Evolutionary conservation across 2,329 filamentous ascomycete species (phyloP).

Genomic region (Arthroderma sp.): DNA sequence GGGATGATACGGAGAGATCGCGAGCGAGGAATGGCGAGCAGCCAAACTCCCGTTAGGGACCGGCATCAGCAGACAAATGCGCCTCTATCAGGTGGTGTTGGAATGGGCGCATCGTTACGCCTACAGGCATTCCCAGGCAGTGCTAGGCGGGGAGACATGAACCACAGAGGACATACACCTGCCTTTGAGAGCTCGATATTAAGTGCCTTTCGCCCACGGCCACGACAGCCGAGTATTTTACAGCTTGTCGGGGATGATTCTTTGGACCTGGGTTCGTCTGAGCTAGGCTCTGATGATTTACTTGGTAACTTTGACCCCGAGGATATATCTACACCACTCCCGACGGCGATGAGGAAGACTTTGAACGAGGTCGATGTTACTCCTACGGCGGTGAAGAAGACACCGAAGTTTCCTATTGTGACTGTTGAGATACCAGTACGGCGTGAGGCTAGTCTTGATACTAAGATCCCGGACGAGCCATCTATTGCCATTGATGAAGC

Average conservation of each 20-base stretch:
- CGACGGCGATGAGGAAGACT: constrained; percentile 25
- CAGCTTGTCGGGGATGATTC: constrained; percentile 35
- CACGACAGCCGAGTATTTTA: constrained; percentile 35
- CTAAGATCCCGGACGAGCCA: not conserved
- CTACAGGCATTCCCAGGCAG: constrained; percentile 1
- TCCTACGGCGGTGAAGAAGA: not conserved
- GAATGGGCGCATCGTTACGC: not conserved
- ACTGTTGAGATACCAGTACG: not conserved
- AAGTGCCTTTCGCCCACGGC: constrained; percentile 34
- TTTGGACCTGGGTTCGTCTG: constrained; percentile 16
- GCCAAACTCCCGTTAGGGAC: not conserved
- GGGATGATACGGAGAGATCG: not conserved
- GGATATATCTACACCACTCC: constrained; percentile 36
- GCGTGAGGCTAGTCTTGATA: not conserved
- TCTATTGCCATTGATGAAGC: not conserved
- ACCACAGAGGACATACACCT: constrained; percentile 22
- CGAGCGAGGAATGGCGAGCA: not conserved
- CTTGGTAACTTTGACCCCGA: constrained; percentile 33
- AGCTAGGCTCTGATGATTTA: constrained; percentile 27
- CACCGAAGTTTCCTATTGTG: not conserved
- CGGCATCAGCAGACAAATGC: not conserved
- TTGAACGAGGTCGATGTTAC: constrained; percentile 9
- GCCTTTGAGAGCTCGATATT: constrained; percentile 33
- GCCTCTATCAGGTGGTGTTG: not conserved
- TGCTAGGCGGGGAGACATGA: constrained; percentile 17